phyloP scores from a whole-genome alignment of 805 yeast genomes.

The Zygoascus biomembranicola region DNA sequence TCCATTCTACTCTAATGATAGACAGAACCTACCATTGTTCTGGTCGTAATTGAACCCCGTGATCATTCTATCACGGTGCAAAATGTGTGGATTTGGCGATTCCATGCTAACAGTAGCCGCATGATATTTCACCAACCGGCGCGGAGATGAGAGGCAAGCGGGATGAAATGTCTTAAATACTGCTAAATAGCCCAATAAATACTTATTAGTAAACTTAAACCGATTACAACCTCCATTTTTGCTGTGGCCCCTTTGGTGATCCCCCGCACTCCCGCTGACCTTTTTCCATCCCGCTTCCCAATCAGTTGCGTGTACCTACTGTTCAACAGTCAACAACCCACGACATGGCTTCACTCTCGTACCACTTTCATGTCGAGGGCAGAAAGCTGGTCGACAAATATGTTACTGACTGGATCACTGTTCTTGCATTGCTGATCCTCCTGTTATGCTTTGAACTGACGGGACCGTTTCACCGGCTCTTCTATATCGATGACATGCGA shows the following conservation, averaged over 20 bases:
- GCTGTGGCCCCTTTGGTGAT: too few relatives aligned
- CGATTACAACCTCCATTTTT: too few relatives aligned
- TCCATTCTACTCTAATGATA: background rate
- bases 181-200: too few relatives aligned
- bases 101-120: background rate
- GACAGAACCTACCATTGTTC: background rate
- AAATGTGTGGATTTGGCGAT: background rate
- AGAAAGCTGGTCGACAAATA: slow-evolving; percentile 5
- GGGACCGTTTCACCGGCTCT: slow-evolving; percentile 70
- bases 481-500: slow-evolving; percentile 63
- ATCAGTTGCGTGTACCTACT: too few relatives aligned
- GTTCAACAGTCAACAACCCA: too few relatives aligned
- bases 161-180: too few relatives aligned
- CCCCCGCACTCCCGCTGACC: too few relatives aligned
- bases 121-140: background rate
- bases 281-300: too few relatives aligned
- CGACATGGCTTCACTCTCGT: background rate
- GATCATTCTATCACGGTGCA: background rate
- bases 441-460: slow-evolving; percentile 11
- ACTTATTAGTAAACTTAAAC: too few relatives aligned
- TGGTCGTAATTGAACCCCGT: background rate
- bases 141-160: too few relatives aligned
- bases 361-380: background rate
- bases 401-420: slow-evolving; percentile 13
- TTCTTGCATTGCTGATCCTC: slow-evolving; percentile 4